These are phyloP conservation scores for sunflower (Helianthus annuus) DNA, from an alignment of 129 eudicot genomes.

Conservation along the genomic window HanXRQr2.0-SUNRISE NC_035447.2:2464869-2465368, in stretches of 20 bases:
- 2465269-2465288: slow-evolving; percentile 61
- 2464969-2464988: not conserved
- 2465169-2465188: slow-evolving; percentile 73
- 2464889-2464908: not conserved
- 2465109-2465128: slow-evolving; percentile 85
- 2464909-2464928: not conserved
- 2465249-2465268: slow-evolving; percentile 51
- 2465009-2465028: not conserved
- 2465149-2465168: slow-evolving; percentile 85
- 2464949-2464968: not conserved
- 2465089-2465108: slow-evolving; percentile 76
- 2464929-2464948: not conserved
- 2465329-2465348: slow-evolving; percentile 60
- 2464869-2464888: not conserved
- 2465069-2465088: slow-evolving; percentile 54
- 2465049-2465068: not conserved
- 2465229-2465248: slow-evolving; percentile 69
- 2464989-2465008: not conserved
- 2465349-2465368: slow-evolving; percentile 59
- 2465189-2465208: slow-evolving; percentile 59
- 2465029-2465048: slow-evolving; percentile 33
- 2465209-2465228: slow-evolving; percentile 67
- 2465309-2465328: slow-evolving; percentile 45
- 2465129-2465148: slow-evolving; percentile 69
- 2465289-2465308: slow-evolving; percentile 72